These are phyloP conservation scores for Turritis glabra DNA, from an alignment of 345 rosid genomes.

Conservation along the genomic window DNA sequence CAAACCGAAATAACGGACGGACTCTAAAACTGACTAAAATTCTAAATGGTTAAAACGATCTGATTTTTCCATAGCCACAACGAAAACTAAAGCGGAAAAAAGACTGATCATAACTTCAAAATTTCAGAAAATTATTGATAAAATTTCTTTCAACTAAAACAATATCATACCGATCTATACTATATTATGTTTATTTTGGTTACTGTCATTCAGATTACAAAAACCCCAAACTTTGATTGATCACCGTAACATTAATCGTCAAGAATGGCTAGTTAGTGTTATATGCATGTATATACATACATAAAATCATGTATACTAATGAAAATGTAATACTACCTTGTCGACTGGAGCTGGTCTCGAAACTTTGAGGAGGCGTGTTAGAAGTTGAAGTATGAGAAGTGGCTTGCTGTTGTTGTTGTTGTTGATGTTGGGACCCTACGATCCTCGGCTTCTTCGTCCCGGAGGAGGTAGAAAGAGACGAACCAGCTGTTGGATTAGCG, in stretches of 20 bases:
- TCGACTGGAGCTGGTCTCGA: conserved; percentile 82
- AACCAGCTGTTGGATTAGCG: conserved; percentile 50
- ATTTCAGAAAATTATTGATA: not conserved
- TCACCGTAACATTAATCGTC: not conserved
- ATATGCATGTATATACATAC: not conserved
- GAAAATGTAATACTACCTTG: conserved; percentile 54
- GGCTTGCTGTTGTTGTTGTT: conserved; percentile 58
- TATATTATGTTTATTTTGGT: not conserved
- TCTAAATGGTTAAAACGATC: not conserved
- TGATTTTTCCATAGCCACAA: not conserved
- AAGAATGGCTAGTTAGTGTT: not conserved
- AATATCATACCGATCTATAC: not conserved
- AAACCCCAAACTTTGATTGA: not conserved
- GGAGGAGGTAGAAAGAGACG: conserved; percentile 72
- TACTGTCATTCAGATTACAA: not conserved
- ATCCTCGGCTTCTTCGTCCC: conserved; percentile 86
- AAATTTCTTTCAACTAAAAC: not conserved
- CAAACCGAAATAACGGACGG: not conserved
- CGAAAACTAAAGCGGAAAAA: not conserved
- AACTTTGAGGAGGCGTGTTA: conserved; percentile 90
- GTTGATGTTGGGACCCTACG: conserved; percentile 54
- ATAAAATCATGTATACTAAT: conserved; percentile 11
- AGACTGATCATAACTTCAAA: not conserved
- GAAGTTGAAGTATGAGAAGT: conserved; percentile 92
- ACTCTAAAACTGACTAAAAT: not conserved